A percentile compares a stretch with the other conserved stretches of the same genome.
These are phyloP conservation scores for Exophiala mesophila DNA, from an alignment of 2,329 filamentous ascomycete species.

Conservation along the genomic window DNA sequence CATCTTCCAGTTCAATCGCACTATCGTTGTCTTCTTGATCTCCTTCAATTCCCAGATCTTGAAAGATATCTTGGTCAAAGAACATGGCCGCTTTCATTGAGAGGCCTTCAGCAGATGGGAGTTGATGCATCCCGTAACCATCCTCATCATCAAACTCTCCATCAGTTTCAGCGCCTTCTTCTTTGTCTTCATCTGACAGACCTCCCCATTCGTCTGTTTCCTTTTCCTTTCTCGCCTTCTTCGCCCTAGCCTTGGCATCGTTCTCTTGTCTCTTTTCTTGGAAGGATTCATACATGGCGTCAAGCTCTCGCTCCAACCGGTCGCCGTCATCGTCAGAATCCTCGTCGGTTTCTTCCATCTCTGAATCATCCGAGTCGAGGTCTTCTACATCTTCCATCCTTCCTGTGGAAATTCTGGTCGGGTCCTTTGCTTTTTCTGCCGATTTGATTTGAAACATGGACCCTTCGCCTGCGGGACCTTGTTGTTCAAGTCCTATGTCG, in stretches of 20 bases:
- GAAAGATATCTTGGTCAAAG: slow-evolving; percentile 93
- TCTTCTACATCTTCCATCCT: slow-evolving; percentile 66
- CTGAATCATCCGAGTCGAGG: slow-evolving; percentile 51
- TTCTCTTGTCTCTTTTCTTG: slow-evolving; percentile 70
- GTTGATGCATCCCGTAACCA: slow-evolving; percentile 9
- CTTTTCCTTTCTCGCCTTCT: slow-evolving; percentile 75
- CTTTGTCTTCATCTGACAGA: slow-evolving; percentile 65
- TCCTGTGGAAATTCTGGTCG: slow-evolving; percentile 66
- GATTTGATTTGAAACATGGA: slow-evolving; percentile 82
- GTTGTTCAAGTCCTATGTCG: slow-evolving; percentile 90
- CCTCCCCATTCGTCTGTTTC: slow-evolving; percentile 91
- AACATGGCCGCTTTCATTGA: slow-evolving; percentile 82
- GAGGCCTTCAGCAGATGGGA: slow-evolving; percentile 48
- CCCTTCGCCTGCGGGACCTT: slow-evolving; percentile 70
- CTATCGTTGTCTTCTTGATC: slow-evolving; percentile 44
- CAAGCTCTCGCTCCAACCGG: slow-evolving; percentile 74
- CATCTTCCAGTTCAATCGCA: slow-evolving; percentile 34
- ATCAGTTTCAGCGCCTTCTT: slow-evolving; percentile 41
- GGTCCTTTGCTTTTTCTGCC: slow-evolving; percentile 69
- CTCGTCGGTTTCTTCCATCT: slow-evolving; percentile 57
- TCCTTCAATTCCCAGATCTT: slow-evolving; percentile 66
- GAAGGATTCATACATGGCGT: slow-evolving; percentile 81
- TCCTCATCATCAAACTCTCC: slow-evolving; percentile 37
- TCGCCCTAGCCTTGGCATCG: slow-evolving; percentile 85
- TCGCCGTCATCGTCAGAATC: slow-evolving; percentile 74